phyloP scores from a whole-genome alignment of 495 filamentous ascomycete genomes.

The Penicillium odoratum region DNA sequence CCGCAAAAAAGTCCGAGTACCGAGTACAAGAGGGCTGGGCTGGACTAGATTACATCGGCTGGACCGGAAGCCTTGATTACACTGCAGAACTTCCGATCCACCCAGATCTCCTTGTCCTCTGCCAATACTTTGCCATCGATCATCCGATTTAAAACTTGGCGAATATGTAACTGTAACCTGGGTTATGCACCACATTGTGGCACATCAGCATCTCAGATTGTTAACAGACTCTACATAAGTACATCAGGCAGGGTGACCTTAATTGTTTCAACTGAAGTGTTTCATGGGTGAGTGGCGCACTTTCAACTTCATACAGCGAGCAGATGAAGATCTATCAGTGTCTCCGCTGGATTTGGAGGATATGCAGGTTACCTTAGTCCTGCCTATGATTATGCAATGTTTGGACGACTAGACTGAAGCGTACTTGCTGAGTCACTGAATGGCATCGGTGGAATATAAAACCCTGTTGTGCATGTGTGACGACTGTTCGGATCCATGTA shows the following conservation, averaged over 20 bases:
- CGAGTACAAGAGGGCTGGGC: no score
- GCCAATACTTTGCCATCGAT: neutral
- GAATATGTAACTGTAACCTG: neutral
- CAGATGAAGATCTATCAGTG: no score
- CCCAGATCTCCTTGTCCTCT: neutral
- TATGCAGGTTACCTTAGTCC: neutral
- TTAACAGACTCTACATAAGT: neutral
- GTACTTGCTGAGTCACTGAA: neutral
- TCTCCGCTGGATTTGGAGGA: no score
- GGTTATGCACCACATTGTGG: neutral
- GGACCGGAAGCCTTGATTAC: neutral
- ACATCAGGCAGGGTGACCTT: no score
- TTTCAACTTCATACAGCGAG: no score
- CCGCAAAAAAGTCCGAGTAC: no score
- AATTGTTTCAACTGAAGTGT: no score
- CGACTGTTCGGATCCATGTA: neutral
- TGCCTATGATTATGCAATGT: neutral
- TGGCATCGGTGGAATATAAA: neutral
- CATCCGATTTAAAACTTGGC: neutral
- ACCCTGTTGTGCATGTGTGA: neutral
- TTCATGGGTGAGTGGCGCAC: no score
- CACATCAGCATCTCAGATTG: neutral
- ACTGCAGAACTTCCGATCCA: neutral
- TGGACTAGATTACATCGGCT: neutral
- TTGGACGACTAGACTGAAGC: neutral